Evolutionary conservation across 2,329 filamentous ascomycete genomes (phyloP), one percentile per base, ranked within the genome.

Genomic region (Pseudomassariella vexata): DNA sequence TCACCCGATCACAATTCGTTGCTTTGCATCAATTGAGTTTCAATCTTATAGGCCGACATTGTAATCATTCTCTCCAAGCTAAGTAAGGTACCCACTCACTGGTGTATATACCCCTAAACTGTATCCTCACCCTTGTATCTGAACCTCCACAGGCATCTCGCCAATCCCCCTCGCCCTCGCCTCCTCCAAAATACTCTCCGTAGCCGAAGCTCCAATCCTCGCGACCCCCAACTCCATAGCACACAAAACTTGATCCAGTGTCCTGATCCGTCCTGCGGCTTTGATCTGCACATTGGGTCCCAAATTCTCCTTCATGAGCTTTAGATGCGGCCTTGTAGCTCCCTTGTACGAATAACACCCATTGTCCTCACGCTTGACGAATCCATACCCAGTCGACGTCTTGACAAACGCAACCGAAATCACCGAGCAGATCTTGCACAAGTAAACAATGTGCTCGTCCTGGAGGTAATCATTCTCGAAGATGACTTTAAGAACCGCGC

Each of bases 301-400:
- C 4, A 62, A 53, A 24, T 65, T 50, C 32, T 65, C 45, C 28
- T 65, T 57, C 73, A 79, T 79, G 2, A 79, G 42, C 50, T 63
- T 63, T 10, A 80, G 45, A 42, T 74, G 62, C 15, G 48, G 48
- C 7, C 68, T 49, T 0, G 70, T 77, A 0, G 73, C 71, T 0
- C 73, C 74, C 9, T 60, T 57, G 48, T 74, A 77, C 6, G 57
- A 62, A 39, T 76, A 78, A 26, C 56, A 48, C 0, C 71, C 72
- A 37, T 65, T 57, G 0, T 48, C 22, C 47, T 68, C 65, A n/a
- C n/a, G n/a, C 52, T 77, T 78, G 10, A 76, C 69, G 25, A 79
- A 77, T 0, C 73, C 74, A 41, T 76, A 78, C 1, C 75, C 74
- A 0, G 73, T 76, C 2, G 70, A 73, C 0, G 75, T 79, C 57